Evolutionary conservation across 2,329 filamentous ascomycete genomes (phyloP), one percentile per base, ranked within the genome.

Genomic region (Fusarium subtropicale): DNA sequence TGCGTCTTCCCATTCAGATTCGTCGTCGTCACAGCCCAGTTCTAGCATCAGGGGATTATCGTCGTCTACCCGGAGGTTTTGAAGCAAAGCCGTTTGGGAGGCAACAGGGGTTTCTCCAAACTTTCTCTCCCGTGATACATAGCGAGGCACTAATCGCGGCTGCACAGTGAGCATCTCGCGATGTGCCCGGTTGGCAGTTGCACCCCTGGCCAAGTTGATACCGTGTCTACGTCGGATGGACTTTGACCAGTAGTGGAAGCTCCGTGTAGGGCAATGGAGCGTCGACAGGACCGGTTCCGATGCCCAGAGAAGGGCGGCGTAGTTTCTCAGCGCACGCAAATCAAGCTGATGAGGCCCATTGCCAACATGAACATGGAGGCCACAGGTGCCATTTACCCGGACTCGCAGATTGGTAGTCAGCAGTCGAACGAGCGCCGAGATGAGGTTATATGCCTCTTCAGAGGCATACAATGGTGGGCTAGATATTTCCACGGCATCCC

Each of bases 321-420:
- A 71, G 28, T 78, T 76, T 15, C 76, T 75, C 15, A 78, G 28
- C 0, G 73, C 69, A 13, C 70, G 63, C 12, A 76, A 46, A 16
- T 76, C 69, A 51, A 81, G 76, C 50, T 67, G 72, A n/a, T 71
- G 59, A 16, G 34, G 56, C 1, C 80, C 80, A 48, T 77, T 77
- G 7, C 78, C 80, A 6, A 82, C 69, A 48, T 81, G 79, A 16
- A 82, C 77, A 51, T 80, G 79, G 22, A 81, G 69, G 11, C 79
- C 79, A 30, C 77, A 78, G 2, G 71, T 67, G 0, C 64, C 33
- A 55, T 82, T 82, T 15, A 80, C 69, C 3, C 78, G 74, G 18
- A 77, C 55, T 18, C 78, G 74, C 45, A 78, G 76, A 1, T 64
- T 70, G 8, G 64, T 69, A 3, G 75, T 80, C 8, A 82, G 53